Base-by-base conservation (phyloP, 1,139 yeast genomes). In the Pichia kudriavzevii region DNA sequence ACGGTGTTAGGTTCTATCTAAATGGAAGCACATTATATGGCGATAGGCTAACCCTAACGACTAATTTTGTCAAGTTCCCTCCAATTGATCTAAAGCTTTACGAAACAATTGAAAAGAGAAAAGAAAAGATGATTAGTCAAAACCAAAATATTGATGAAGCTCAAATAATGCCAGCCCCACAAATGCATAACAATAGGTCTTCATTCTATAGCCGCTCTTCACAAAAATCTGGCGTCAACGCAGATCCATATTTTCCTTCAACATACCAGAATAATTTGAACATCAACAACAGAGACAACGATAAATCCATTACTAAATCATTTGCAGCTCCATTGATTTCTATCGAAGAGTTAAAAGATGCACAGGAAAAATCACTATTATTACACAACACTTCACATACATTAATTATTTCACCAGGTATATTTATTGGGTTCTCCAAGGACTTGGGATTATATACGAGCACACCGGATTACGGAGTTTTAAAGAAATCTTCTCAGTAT, bases 391-490 rank as follows among this genome's bases (percentile, higher is more conserved):
- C 75, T 14, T 69, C 68, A 40, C 51, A 63, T 21, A 60, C 72
- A 19, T 69, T 72, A 31, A 63, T 87, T 10, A 66, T 85, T 26
- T 75, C 94, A 19, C 95, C 96, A 0, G 95, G 95, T 9, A 78
- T 85, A 4, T 87, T 78, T 49, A 66, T 87, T 42, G 73, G 59
- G 13, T 47, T 37, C 60, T 49, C 52, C 10, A 46, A 48, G 39
- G 50, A 72, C 43, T 69, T 70, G 40, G 60, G 84, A 23, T 10
- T 53, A 11, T 84, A 84, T 55, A 77, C 82, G 3, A 69, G 91
- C 32, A 80, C 88, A 4, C 79, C 93, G 9, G 94, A 87, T 54
- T 80, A 84, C 49, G 95, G 95, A 19, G 68, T 81, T 30, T 65
- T 87, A 44, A 81, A 82, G 54, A 78, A 79, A 48, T 77, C 73